Percentiles rank a stretch among this genome's conserved stretches.
These are phyloP conservation scores for Fusarium pininemorale DNA, from an alignment of 2,329 filamentous ascomycete species.

Conservation along the genomic window DNA sequence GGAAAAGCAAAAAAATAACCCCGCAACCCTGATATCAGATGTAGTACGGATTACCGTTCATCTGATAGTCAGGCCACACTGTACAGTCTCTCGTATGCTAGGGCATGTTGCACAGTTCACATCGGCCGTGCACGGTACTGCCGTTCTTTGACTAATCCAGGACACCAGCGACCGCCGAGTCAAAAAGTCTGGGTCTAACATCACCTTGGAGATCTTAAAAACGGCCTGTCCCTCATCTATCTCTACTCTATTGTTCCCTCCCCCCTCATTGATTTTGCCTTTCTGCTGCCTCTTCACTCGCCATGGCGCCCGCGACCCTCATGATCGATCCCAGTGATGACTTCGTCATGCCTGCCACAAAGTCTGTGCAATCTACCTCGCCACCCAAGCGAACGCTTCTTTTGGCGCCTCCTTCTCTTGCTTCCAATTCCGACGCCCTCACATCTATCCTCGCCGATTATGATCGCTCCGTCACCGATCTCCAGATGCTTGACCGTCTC, in stretches of 20 bases:
- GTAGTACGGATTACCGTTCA: conserved; percentile 37
- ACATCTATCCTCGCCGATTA: conserved; percentile 74
- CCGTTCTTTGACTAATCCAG: conserved; percentile 42
- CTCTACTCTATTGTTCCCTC: neutral
- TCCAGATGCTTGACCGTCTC: conserved; percentile 98
- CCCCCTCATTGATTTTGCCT: neutral
- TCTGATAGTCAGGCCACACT: conserved; percentile 17
- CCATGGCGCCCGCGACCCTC: conserved; percentile 62
- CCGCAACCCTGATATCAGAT: conserved; percentile 41
- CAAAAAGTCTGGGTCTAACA: conserved; percentile 36
- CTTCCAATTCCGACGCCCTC: conserved; percentile 83
- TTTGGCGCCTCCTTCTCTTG: conserved; percentile 89
- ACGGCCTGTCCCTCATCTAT: conserved; percentile 10
- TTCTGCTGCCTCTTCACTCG: conserved; percentile 15
- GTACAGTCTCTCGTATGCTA: neutral
- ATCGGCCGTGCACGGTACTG: conserved; percentile 6
- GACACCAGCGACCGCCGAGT: conserved; percentile 22
- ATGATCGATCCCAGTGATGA: conserved; percentile 66
- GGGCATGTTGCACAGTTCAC: conserved; percentile 29
- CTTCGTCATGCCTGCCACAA: conserved; percentile 50
- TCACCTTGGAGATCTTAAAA: conserved; percentile 33
- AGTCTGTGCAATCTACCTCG: conserved; percentile 35
- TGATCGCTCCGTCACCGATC: conserved; percentile 80
- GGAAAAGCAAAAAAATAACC: conserved; percentile 42
- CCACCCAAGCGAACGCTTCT: conserved; percentile 73